Conservation (phyloP, 78 protist genomes). For the Goniomonas avonlea region DNA sequence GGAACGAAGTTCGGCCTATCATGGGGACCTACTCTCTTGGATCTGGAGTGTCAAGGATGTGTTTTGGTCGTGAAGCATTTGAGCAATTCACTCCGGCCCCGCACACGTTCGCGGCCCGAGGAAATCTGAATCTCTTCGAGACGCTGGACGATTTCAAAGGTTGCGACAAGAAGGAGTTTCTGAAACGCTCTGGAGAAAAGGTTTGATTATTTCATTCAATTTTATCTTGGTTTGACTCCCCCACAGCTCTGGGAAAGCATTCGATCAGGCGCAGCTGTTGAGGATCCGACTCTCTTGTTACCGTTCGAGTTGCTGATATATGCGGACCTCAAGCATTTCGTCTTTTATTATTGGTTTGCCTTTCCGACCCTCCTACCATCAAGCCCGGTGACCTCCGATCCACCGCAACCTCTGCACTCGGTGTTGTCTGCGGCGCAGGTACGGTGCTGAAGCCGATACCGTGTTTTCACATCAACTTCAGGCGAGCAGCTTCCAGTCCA, state of each 20-base stretch:
- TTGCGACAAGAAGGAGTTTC: background rate
- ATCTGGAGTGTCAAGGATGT: background rate
- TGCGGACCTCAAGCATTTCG: conserved; percentile 4
- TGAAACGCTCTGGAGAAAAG: background rate
- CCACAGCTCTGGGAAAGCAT: background rate
- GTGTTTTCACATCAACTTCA: background rate
- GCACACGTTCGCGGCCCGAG: background rate
- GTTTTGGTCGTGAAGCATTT: background rate
- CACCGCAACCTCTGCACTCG: too few relatives aligned
- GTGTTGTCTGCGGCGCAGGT: too few relatives aligned
- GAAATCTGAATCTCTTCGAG: background rate
- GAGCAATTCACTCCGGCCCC: background rate
- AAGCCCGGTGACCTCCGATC: background rate
- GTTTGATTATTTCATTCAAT: background rate
- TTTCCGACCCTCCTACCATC: background rate
- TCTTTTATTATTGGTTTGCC: background rate
- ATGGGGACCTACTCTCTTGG: background rate
- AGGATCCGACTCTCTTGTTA: background rate
- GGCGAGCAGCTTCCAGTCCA: background rate
- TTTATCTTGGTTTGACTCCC: background rate
- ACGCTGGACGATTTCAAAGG: conserved; percentile 11
- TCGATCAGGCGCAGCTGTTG: background rate
- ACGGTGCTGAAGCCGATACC: background rate
- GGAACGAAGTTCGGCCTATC: background rate
- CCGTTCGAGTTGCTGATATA: background rate